Conservation (phyloP, 441 rosid species). For the Erodium chrysanthum region DNA sequence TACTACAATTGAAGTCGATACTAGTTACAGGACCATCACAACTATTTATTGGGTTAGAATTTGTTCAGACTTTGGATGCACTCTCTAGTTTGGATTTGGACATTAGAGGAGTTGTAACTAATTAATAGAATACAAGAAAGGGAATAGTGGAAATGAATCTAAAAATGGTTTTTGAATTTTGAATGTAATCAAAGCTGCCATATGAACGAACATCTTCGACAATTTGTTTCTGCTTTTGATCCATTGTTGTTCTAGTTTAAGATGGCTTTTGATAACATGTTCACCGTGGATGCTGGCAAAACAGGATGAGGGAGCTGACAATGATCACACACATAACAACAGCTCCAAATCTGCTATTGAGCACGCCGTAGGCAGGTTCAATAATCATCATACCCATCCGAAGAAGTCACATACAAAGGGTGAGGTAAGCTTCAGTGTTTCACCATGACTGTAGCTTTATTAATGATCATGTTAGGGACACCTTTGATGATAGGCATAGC, state of each 20-base stretch:
- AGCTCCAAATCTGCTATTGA: slow-evolving; percentile 11
- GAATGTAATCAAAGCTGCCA: not conserved
- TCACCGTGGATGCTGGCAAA: slow-evolving; percentile 28
- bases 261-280: slow-evolving; percentile 26
- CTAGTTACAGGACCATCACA: too few relatives aligned
- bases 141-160: too few relatives aligned
- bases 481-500: slow-evolving; percentile 17
- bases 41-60: too few relatives aligned
- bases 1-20: too few relatives aligned
- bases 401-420: slow-evolving; percentile 49
- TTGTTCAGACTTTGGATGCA: too few relatives aligned
- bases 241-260: slow-evolving; percentile 17
- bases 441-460: too few relatives aligned
- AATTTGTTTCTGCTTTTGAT: not conserved
- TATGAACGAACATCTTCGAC: not conserved
- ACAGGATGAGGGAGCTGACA: slow-evolving; percentile 20
- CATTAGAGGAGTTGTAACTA: too few relatives aligned
- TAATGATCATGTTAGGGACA: not conserved
- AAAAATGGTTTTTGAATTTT: too few relatives aligned
- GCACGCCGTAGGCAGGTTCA: slow-evolving; percentile 14
- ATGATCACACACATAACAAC: not conserved
- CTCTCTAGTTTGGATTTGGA: too few relatives aligned
- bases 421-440: slow-evolving; percentile 48
- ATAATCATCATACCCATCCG: slow-evolving; percentile 20
- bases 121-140: too few relatives aligned